Evolutionary conservation across 345 rosid genomes (phyloP).

Genomic region (Anastatica hierochuntica): DNA sequence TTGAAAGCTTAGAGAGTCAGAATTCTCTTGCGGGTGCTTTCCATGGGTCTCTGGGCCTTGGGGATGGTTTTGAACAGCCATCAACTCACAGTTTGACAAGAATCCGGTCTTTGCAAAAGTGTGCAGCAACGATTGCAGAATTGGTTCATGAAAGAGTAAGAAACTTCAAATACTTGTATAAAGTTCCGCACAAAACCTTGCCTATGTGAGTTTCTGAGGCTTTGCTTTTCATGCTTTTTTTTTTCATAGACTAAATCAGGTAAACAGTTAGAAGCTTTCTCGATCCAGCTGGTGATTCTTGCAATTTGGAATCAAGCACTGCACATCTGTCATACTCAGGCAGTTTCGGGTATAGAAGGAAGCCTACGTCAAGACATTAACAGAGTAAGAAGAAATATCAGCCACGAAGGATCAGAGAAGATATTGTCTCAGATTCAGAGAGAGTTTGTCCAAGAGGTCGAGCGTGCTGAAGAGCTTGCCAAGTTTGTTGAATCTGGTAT

Average conservation of each 20-base stretch:
- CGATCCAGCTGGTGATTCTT: slow-evolving; percentile 90
- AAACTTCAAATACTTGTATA: neutral
- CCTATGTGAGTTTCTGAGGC: too few species aligned
- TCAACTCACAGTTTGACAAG: slow-evolving; percentile 54
- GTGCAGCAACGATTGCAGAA: slow-evolving; percentile 59
- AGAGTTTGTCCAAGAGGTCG: slow-evolving; percentile 78
- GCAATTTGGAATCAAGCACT: slow-evolving; percentile 97
- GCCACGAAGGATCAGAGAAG: slow-evolving; percentile 37
- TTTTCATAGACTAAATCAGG: slow-evolving; percentile 38
- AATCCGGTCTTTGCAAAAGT: slow-evolving; percentile 69
- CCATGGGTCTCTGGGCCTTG: slow-evolving; percentile 60
- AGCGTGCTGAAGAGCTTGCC: slow-evolving; percentile 77
- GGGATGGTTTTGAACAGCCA: slow-evolving; percentile 64
- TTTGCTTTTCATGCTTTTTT: slow-evolving; percentile 5
- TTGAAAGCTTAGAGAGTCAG: slow-evolving; percentile 60
- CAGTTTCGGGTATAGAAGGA: slow-evolving; percentile 84
- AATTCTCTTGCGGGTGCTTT: slow-evolving; percentile 66
- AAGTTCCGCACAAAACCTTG: neutral
- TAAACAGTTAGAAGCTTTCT: slow-evolving; percentile 73
- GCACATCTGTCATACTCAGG: slow-evolving; percentile 86
- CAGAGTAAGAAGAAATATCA: slow-evolving; percentile 38
- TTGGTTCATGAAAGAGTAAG: slow-evolving; percentile 56
- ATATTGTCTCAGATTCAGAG: slow-evolving; percentile 53
- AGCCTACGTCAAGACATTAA: slow-evolving; percentile 49
- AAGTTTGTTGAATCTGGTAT: slow-evolving; percentile 76